Conservation (phyloP, 2,329 filamentous ascomycete genomes). For the Trichoderma guizhouense region DNA sequence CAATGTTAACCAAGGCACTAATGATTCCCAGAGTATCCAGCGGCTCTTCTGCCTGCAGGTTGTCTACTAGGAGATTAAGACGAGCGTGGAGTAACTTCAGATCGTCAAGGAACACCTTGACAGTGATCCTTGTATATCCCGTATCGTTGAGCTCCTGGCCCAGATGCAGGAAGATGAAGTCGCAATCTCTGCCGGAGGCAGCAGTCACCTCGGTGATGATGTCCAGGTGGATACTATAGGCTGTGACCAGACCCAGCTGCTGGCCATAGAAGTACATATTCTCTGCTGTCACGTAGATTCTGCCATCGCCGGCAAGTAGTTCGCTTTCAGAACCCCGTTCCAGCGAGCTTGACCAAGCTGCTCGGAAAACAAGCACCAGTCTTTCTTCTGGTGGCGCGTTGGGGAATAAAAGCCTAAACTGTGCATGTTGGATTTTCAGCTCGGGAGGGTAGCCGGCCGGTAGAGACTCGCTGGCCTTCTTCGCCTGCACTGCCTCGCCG, state of each 20-base stretch:
- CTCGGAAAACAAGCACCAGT: slow-evolving; percentile 86
- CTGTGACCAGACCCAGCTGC: slow-evolving; percentile 84
- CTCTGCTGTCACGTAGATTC: slow-evolving; percentile 81
- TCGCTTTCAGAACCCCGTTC: slow-evolving; percentile 41
- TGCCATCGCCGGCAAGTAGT: slow-evolving; percentile 59
- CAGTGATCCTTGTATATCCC: slow-evolving; percentile 70
- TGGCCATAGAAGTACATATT: slow-evolving; percentile 97
- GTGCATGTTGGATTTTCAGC: slow-evolving; percentile 81
- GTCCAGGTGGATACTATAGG: slow-evolving; percentile 71
- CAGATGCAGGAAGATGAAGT: slow-evolving; percentile 84
- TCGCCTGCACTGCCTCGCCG: slow-evolving; percentile 28
- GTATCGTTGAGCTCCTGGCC: slow-evolving; percentile 59
- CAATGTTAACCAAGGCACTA: slow-evolving; percentile 69
- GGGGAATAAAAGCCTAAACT: slow-evolving; percentile 90
- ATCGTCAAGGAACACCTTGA: slow-evolving; percentile 92
- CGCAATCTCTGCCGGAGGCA: slow-evolving; percentile 84
- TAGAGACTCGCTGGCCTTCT: slow-evolving; percentile 51
- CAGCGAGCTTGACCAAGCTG: slow-evolving; percentile 67
- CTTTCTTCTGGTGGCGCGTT: slow-evolving; percentile 73
- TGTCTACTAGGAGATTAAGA: slow-evolving; percentile 80
- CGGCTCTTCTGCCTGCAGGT: slow-evolving; percentile 69
- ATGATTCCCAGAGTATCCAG: slow-evolving; percentile 68
- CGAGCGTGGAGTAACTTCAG: slow-evolving; percentile 77
- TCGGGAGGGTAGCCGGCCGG: slow-evolving; percentile 76
- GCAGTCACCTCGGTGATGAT: slow-evolving; percentile 85